phyloP scores from a whole-genome alignment of 1,284 basidiomycete species.

The Cutaneotrichosporon sp. region DNA sequence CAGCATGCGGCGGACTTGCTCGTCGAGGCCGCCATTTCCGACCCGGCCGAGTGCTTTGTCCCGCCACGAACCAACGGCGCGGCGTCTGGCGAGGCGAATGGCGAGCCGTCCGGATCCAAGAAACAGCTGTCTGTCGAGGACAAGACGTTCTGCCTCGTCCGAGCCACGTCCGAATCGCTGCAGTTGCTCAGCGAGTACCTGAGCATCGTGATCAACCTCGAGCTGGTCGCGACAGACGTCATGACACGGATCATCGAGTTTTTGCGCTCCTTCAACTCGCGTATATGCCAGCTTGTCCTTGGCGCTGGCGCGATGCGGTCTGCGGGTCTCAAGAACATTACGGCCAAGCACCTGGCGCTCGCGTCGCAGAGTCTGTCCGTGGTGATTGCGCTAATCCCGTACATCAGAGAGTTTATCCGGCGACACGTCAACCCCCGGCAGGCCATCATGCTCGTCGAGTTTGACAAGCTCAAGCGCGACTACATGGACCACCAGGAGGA shows the following conservation, averaged over 20 bases:
- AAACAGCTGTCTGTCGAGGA: constrained; percentile 82
- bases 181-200: constrained; percentile 78
- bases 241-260: constrained; percentile 94
- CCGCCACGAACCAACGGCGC: constrained; percentile 19
- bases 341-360: constrained; percentile 92
- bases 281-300: constrained; percentile 95
- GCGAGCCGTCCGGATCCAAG: constrained; percentile 22
- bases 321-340: constrained; percentile 96
- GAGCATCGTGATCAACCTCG: constrained; percentile 78
- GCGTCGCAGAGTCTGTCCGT: constrained; percentile 93
- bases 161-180: constrained; percentile 75
- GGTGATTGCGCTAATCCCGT: constrained; percentile 91
- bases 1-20: constrained; percentile 71
- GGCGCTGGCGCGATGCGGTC: constrained; percentile 97
- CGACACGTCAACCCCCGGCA: constrained; percentile 88
- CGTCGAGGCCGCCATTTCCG: constrained; percentile 72
- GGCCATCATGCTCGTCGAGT: constrained; percentile 93
- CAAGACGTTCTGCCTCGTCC: constrained; percentile 73
- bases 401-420: constrained; percentile 88
- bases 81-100: constrained; percentile 3
- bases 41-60: constrained; percentile 65
- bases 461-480: constrained; percentile 96
- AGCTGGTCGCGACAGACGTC: constrained; percentile 83
- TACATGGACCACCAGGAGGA: constrained; percentile 99
- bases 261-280: constrained; percentile 94